A percentile compares a stretch with the other conserved stretches of the same genome.
These are phyloP conservation scores for Sporisorium reilianum DNA, from an alignment of 1,284 basidiomycete genomes.

Conservation along the genomic window DNA sequence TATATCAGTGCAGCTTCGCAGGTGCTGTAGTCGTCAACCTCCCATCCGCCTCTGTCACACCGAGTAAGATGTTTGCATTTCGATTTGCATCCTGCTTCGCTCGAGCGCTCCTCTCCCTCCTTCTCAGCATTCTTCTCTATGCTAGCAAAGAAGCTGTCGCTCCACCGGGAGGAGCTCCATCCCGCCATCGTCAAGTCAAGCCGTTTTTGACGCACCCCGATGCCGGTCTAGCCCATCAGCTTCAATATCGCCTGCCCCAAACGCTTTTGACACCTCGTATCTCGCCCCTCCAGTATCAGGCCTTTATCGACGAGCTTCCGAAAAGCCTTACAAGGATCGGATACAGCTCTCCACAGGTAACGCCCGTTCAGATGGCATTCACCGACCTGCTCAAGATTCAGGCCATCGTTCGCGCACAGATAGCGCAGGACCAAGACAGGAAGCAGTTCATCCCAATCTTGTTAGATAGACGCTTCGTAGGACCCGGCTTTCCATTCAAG, in stretches of 20 bases:
- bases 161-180: not conserved
- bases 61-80: too few species aligned
- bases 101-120: too few species aligned
- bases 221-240: too few species aligned
- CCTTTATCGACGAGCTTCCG: not conserved
- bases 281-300: not conserved
- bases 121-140: not conserved
- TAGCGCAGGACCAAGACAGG: not conserved
- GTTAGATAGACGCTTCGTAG: not conserved
- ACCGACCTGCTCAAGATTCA: not conserved
- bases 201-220: not conserved
- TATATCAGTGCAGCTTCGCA: too few species aligned
- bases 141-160: not conserved
- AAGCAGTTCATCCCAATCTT: slow-evolving; percentile 3
- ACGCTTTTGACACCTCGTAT: slow-evolving; percentile 1
- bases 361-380: not conserved
- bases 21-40: too few species aligned
- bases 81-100: too few species aligned
- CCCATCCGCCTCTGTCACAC: too few species aligned
- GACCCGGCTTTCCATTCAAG: not conserved
- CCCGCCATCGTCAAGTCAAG: not conserved
- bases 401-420: not conserved
- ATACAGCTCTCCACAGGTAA: not conserved
- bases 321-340: not conserved
- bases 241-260: not conserved